phyloP scores from a whole-genome alignment of 1,139 yeast genomes.

The Geotrichum fermentans region DNA sequence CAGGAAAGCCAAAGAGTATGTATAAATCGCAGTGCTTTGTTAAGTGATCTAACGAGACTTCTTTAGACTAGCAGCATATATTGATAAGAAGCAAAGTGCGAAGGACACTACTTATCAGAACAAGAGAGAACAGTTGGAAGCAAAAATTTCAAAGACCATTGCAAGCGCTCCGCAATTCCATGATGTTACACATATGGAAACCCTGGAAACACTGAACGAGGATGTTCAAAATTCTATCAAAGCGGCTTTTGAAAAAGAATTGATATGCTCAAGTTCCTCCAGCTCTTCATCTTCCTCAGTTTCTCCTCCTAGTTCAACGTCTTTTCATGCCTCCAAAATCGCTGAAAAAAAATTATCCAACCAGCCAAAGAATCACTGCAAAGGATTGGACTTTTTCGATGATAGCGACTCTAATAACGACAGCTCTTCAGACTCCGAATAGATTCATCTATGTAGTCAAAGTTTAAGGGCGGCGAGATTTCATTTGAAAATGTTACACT shows the following conservation, averaged over 20 bases:
- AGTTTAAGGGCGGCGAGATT: constrained; percentile 65
- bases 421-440: background rate
- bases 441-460: background rate
- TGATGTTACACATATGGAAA: constrained; percentile 8
- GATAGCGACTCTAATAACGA: background rate
- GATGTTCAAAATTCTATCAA: constrained; percentile 4
- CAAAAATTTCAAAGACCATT: background rate
- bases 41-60: background rate
- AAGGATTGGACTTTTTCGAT: constrained; percentile 1
- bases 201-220: constrained; percentile 10
- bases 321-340: background rate
- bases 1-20: constrained; percentile 35
- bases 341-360: background rate
- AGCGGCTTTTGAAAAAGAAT: constrained; percentile 2
- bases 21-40: background rate
- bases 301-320: background rate
- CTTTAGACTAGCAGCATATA: constrained; percentile 8
- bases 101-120: background rate
- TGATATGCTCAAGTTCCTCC: background rate
- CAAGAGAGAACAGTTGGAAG: constrained; percentile 8
- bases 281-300: background rate
- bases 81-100: constrained; percentile 8
- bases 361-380: background rate
- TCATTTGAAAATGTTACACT: constrained; percentile 86
- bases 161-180: background rate